Base-by-base conservation (phyloP, 306 rosid genomes). In the Dryas octopetala region DNA sequence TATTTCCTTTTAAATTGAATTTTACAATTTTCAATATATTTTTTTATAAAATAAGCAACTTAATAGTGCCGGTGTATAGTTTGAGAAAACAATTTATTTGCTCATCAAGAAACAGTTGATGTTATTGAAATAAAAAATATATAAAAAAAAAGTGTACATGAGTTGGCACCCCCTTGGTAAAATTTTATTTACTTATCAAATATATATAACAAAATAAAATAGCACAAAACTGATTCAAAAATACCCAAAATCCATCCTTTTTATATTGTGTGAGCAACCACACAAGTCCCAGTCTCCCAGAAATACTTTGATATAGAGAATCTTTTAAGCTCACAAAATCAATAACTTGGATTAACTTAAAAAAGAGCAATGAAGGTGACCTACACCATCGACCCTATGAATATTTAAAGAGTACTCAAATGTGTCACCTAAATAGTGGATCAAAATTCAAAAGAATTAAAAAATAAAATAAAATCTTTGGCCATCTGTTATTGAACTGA, bases 361-460 rank as follows among this genome's bases (percentile, higher is more conserved):
- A 5, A 40, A 51, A 16, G 28, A 38, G 38, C 1, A 19, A 16
- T 10, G 9, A 44, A 54, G 7, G 7, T 10, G 43, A 32, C 51
- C 9, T 28, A 60, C 53, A 47, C n/a, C 69, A 77, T 68, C 28
- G 7, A 69, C 59, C 62, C 15, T 28, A 55, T 15, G 32, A 54
- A 43, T 50, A 12, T 28, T 32, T 28, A 0, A 48, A 65, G 51
- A 51, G 13, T 1, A 38, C 23, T 9, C 5, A 32, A 66, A n/a
- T 8, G 38, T 16, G 61, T 38, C 7, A 38, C 38, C 62, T 52
- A 69, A 28, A 8, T 15, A 8, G 12, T 43, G 49, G 7, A 14
- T 32, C 19, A 70, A 63, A 7, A 14, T 8, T 32, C 19, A 70
- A 63, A 7, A 14, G 4, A 70, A n/a, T 54, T n/a, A 9, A 58